Conservation (phyloP, 768 basidiomycete species). For the Lactarius hengduanensis region DNA sequence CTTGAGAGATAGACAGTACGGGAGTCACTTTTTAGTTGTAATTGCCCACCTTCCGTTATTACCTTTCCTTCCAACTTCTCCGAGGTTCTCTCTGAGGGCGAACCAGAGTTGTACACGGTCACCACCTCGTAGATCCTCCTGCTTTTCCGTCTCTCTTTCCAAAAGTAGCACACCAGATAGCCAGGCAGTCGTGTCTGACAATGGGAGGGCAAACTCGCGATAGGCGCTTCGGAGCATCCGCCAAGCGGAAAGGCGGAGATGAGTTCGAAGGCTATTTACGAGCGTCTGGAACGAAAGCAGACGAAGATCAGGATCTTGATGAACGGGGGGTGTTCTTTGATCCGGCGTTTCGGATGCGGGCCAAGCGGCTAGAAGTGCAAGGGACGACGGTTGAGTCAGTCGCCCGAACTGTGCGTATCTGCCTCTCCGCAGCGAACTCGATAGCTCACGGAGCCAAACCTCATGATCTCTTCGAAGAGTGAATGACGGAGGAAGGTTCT, state of each 20-base stretch:
- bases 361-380: constrained; percentile 2
- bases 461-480: constrained; percentile 38
- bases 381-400: constrained; percentile 14
- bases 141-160: constrained; percentile 5
- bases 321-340: neutral
- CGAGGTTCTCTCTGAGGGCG: constrained; percentile 17
- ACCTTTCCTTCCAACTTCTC: constrained; percentile 25
- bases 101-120: constrained; percentile 20
- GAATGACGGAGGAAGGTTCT: constrained; percentile 44
- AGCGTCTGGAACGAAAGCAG: constrained; percentile 22
- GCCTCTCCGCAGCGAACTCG: constrained; percentile 43
- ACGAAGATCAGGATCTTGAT: constrained; percentile 11
- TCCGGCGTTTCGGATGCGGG: constrained; percentile 1
- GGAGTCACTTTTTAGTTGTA: constrained; percentile 18
- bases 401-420: constrained; percentile 16
- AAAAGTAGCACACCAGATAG: constrained; percentile 22
- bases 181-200: constrained; percentile 20
- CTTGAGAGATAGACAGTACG: neutral
- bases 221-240: constrained; percentile 24
- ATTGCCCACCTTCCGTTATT: constrained; percentile 22
- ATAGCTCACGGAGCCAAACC: constrained; percentile 54
- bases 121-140: neutral
- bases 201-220: constrained; percentile 21
- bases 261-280: constrained; percentile 13
- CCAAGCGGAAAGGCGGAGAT: constrained; percentile 23